phyloP scores from a whole-genome alignment of 1,284 basidiomycete genomes.

The Boletus coffeatus region DNA sequence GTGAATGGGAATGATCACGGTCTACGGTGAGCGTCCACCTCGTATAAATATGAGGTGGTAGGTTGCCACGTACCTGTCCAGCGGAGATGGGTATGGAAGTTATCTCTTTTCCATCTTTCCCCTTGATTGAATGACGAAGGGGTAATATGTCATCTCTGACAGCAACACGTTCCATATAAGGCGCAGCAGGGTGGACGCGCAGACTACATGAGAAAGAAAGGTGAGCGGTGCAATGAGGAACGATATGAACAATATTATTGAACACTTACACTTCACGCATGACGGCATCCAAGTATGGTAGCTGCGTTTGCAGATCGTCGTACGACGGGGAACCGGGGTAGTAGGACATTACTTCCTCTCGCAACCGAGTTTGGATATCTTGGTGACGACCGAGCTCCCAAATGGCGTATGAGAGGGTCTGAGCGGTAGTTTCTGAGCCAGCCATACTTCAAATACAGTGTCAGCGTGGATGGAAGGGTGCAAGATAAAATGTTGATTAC shows the following conservation, averaged over 20 bases:
- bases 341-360: conserved; percentile 4
- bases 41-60: not conserved
- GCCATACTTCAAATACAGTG: conserved; percentile 2
- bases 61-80: conserved; percentile 3
- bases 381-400: conserved; percentile 10
- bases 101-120: conserved; percentile 2
- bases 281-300: conserved; percentile 9
- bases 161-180: conserved; percentile 6
- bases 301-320: conserved; percentile 6
- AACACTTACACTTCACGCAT: conserved; percentile 9
- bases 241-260: no score
- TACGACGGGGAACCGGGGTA: conserved; percentile 5
- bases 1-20: conserved; percentile 5
- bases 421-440: conserved; percentile 7
- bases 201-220: not conserved
- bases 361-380: conserved; percentile 5
- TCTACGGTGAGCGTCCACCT: not conserved
- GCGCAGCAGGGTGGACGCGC: conserved; percentile 6
- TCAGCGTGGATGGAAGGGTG: not conserved
- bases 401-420: conserved; percentile 5
- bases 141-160: conserved; percentile 5
- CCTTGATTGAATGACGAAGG: conserved; percentile 6
- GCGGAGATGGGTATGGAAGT: conserved; percentile 5
- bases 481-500: not conserved
- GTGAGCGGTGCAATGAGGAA: no score